These are phyloP conservation scores for Fistulifera pelliculosa DNA, from an alignment of 108 stramenopile genomes.

Conservation along the genomic window DNA sequence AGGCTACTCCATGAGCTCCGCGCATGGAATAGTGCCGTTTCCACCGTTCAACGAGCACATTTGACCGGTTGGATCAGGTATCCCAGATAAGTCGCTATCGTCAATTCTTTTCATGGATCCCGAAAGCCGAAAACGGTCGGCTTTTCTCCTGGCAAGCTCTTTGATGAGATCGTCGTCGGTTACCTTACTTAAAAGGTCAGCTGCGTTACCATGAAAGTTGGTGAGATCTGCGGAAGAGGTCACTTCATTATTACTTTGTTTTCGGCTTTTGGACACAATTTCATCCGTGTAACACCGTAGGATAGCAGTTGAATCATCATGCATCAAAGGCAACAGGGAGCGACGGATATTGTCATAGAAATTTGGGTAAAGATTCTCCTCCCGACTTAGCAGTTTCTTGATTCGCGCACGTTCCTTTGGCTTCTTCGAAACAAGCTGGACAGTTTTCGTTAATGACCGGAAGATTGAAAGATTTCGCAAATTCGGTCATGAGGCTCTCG, in stretches of 20 bases:
- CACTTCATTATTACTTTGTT: conserved; percentile 18
- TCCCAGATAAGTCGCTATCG: conserved; percentile 8
- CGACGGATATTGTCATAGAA: conserved; percentile 75
- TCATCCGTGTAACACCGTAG: conserved; percentile 76
- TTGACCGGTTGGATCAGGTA: conserved; percentile 62
- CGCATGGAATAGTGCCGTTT: conserved; percentile 64
- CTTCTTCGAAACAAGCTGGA: conserved; percentile 98
- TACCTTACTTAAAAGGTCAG: too few relatives aligned
- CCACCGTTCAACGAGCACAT: conserved; percentile 67
- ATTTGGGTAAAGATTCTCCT: conserved; percentile 85
- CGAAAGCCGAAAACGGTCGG: conserved; percentile 38
- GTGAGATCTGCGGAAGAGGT: not conserved
- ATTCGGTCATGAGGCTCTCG: conserved; percentile 88
- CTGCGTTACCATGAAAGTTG: too few relatives aligned
- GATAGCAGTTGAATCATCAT: conserved; percentile 73
- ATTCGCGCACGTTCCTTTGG: conserved; percentile 96
- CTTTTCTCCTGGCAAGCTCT: conserved; percentile 67
- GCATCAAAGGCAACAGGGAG: conserved; percentile 50
- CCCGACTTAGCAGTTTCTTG: conserved; percentile 87
- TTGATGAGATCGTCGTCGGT: conserved; percentile 66
- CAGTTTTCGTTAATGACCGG: conserved; percentile 99
- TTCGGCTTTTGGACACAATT: conserved; percentile 70
- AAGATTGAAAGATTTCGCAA: conserved; percentile 75
- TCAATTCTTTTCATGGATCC: conserved; percentile 57
- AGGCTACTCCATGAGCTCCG: conserved; percentile 69